Percentiles rank a stretch among this genome's conserved stretches.
phyloP scores from a whole-genome alignment of 176 grass and related monocot genomes.

The Eleusine indica region DNA sequence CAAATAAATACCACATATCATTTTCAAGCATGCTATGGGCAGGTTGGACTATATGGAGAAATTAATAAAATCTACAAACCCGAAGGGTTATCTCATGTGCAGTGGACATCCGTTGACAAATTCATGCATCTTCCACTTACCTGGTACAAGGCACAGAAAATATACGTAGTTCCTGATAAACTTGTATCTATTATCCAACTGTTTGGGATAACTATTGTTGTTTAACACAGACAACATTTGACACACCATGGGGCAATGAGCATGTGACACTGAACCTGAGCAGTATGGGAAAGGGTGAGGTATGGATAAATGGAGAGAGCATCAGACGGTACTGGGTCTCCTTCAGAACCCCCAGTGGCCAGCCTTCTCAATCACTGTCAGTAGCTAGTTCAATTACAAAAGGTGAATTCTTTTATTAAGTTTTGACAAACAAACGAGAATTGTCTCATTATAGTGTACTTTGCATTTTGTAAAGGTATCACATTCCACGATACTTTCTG shows the following conservation, averaged over 20 bases:
- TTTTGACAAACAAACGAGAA: not conserved
- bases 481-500: slow-evolving; percentile 67
- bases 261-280: slow-evolving; percentile 66
- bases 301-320: slow-evolving; percentile 77
- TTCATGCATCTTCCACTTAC: slow-evolving; percentile 43
- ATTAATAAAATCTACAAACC: slow-evolving; percentile 41
- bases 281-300: slow-evolving; percentile 85
- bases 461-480: slow-evolving; percentile 66
- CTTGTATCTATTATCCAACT: slow-evolving; percentile 15
- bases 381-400: slow-evolving; percentile 25
- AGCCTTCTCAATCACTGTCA: slow-evolving; percentile 67
- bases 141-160: slow-evolving; percentile 70
- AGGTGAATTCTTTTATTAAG: not conserved
- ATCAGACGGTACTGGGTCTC: slow-evolving; percentile 89
- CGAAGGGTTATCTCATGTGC: slow-evolving; percentile 46
- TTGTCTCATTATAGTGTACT: slow-evolving; percentile 5
- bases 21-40: slow-evolving; percentile 37
- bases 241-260: slow-evolving; percentile 54
- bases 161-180: not conserved
- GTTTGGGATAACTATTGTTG: slow-evolving; percentile 20
- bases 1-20: slow-evolving; percentile 14
- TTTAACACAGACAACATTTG: slow-evolving; percentile 55
- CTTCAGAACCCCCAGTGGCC: slow-evolving; percentile 56
- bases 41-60: slow-evolving; percentile 72
- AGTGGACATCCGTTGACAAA: slow-evolving; percentile 50